Base-by-base conservation (phyloP, 495 filamentous ascomycete genomes). In the Trichoderma reesei region DNA sequence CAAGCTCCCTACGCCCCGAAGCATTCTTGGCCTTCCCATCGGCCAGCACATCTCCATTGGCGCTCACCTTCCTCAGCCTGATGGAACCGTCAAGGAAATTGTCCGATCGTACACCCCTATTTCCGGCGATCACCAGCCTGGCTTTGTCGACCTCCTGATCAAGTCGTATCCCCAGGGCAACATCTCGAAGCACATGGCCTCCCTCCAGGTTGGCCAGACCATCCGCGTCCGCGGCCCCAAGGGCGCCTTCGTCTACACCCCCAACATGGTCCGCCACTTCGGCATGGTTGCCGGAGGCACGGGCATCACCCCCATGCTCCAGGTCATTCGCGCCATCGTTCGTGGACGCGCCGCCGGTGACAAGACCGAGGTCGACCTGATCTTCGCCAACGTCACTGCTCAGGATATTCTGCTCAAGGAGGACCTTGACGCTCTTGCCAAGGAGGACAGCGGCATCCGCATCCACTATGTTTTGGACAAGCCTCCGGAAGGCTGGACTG, bases 271-370 rank as follows among this genome's bases (percentile, higher is more conserved):
- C 64, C 84, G 90, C 60, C 88, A 87, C 72, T 93, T 98, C 63
- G 94, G 94, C 69, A 98, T 98, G 94, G 90, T 98, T 71, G 91
- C 94, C 65, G 94, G 94, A 73, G 94, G 94, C 62, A 98, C 94
- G 14, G 94, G 94, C 69, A 97, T 98, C 76, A 98, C 93, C 34
- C 93, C 93, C 44, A 98, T 98, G 93, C 81, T 96, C 66, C 93
- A 98, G 81, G 85, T 98, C 65, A 86, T 96, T 69, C 85, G 90
- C 68, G 94, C 94, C 48, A 91, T 98, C 66, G 83, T 96, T 67
- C 83, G 92, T 70, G 90, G 90, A 65, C 83, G 92, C 71, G 79
- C 87, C 48, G 81, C 87, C 10, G 89, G 85, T 62, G 92, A 98
- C 74, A 85, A 77, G 66, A 98, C 94, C 64, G 78, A 96, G 82